A percentile compares a stretch with the other conserved stretches of the same genome.
Evolutionary conservation across 306 rosid species (phyloP).

Genomic region (Alnus glutinosa): DNA sequence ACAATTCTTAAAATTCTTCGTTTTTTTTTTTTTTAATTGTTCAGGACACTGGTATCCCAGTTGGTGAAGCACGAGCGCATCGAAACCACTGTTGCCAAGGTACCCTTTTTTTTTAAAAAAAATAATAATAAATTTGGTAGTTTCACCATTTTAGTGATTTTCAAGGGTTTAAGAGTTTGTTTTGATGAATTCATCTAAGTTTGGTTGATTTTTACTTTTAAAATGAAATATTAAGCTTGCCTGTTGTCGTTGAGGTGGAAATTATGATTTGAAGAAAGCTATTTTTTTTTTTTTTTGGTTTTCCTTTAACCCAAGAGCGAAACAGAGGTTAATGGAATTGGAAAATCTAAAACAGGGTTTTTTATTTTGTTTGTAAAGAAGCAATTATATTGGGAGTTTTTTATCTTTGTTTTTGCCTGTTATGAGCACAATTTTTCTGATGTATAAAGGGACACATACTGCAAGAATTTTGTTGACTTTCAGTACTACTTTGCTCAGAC

Average conservation of each 20-base stretch:
- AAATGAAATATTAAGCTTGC: not conserved
- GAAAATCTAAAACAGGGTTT: not conserved
- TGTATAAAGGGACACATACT: conserved; percentile 50
- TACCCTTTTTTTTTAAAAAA: not conserved
- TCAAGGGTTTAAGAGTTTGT: conserved; percentile 1
- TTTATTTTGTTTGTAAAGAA: not conserved
- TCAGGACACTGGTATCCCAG: conserved; percentile 93
- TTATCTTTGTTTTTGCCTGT: not conserved
- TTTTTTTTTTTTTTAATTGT: not conserved
- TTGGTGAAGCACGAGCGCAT: conserved; percentile 95
- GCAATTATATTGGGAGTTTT: not conserved
- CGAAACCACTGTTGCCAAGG: conserved; percentile 97
- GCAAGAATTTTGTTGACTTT: conserved; percentile 58
- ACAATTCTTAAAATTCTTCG: not conserved
- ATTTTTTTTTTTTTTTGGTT: not conserved
- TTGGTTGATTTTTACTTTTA: not conserved
- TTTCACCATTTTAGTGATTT: not conserved
- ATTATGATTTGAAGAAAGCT: too few relatives aligned
- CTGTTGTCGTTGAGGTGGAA: not conserved
- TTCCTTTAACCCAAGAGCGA: not conserved
- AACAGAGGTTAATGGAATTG: not conserved
- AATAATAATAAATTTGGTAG: too few relatives aligned
- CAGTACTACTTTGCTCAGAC: conserved; percentile 54
- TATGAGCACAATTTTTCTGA: too few relatives aligned
- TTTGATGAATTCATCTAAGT: not conserved